Evolutionary conservation across 805 yeast species (phyloP), one percentile per base, ranked within the genome.

Genomic region (Yarrowia sp.): DNA sequence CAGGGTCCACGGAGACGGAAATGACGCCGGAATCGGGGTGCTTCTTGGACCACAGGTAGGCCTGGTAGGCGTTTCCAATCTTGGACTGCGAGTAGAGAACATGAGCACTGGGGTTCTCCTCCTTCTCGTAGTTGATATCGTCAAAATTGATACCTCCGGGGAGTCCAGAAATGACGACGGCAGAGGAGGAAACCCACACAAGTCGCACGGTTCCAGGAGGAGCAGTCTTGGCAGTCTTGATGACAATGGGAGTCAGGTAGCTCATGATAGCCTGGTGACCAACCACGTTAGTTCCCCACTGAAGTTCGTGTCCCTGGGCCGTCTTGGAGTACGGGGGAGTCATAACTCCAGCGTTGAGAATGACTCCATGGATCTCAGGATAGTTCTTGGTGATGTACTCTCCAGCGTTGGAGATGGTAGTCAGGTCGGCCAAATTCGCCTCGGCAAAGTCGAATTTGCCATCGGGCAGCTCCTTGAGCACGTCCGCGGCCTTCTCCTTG

Each of bases 281-380:
- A 15, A 85, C 71, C 19, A 74, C 79, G 73, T 85, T 85, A 19
- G 82, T 80, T 10, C 85, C 87, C 49, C 83, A 74, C 67, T 82
- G 84, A 45, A 77, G 67, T 65, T 85, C 87, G 68, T 76, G 79
- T 9, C 84, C 85, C 74, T 85, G 85, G 11, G 73, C 70, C 5
- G 86, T 79, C 41, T 69, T 70, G 9, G 80, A 71, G 0, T 59
- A 63, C 3, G 83, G 81, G 2, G 82, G 81, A 16, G 67, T 53
- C 82, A 81, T 80, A 3, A 83, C 79, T 42, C 84, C 84, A 11
- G 85, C 85, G 72, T 83, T 83, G 71, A 81, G 79, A 41, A 83
- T 74, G 22, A 81, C 75, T 2, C 79, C 75, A 65, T 83, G 78
- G 45, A 83, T 69, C 7, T 72, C 71, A 7, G 71, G 69, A 19